phyloP scores from a whole-genome alignment of 352 stramenopile species.

The Aphanomyces astaci region DNA sequence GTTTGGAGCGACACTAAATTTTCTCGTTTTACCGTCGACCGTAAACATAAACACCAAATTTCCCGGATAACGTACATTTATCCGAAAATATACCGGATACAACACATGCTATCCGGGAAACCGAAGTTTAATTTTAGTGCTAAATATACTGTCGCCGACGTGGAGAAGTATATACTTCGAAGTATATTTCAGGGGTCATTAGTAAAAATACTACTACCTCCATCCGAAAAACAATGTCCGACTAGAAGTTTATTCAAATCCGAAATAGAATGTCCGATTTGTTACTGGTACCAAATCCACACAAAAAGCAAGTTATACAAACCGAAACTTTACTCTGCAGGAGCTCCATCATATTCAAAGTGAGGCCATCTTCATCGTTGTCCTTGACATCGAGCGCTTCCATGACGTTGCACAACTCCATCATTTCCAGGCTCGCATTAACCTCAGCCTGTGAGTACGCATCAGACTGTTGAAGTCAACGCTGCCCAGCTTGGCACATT shows the following conservation, averaged over 20 bases:
- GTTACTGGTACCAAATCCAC: background rate
- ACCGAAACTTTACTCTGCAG: background rate
- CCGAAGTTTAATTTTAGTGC: too few relatives aligned
- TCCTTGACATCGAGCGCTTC: background rate
- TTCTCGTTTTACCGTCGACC: too few relatives aligned
- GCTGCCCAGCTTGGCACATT: background rate
- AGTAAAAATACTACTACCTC: background rate
- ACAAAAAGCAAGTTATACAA: background rate
- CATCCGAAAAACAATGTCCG: slow-evolving; percentile 6
- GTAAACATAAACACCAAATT: too few relatives aligned
- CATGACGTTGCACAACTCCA: background rate
- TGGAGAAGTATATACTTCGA: too few relatives aligned
- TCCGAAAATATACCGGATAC: too few relatives aligned
- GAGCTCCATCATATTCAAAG: background rate
- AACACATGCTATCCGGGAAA: too few relatives aligned
- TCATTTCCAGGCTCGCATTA: background rate
- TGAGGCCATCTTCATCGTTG: background rate
- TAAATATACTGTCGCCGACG: too few relatives aligned
- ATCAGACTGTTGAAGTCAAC: background rate
- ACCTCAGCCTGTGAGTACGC: background rate
- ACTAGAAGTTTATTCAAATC: background rate
- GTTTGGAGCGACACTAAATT: too few relatives aligned
- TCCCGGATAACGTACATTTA: too few relatives aligned
- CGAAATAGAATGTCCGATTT: background rate
- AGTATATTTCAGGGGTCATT: too few relatives aligned